phyloP scores from a whole-genome alignment of 345 rosid genomes.

The Salix arbutifolia region DNA sequence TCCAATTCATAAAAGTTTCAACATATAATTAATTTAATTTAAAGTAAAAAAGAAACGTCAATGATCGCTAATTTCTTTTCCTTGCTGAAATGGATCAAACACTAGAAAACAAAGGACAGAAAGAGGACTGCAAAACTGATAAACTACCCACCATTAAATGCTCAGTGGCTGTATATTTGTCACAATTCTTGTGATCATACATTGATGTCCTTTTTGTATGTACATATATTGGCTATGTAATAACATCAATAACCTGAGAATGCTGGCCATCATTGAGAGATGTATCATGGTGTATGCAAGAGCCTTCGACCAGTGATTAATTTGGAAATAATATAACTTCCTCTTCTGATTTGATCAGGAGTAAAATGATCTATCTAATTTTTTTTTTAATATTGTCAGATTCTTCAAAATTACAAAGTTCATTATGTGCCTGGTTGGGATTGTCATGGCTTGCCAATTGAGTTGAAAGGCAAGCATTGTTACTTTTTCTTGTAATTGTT shows the following conservation, averaged over 20 bases:
- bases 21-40: not conserved
- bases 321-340: not conserved
- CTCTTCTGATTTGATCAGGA: not conserved
- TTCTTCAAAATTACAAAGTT: conserved; percentile 86
- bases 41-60: not conserved
- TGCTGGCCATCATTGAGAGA: not conserved
- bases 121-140: not conserved
- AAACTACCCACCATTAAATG: not conserved
- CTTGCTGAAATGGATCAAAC: not conserved
- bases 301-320: not conserved
- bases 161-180: not conserved
- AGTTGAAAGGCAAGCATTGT: conserved; percentile 75
- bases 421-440: conserved; percentile 93
- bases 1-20: not conserved
- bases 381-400: conserved; percentile 39
- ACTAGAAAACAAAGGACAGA: not conserved
- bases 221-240: not conserved
- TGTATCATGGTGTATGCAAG: not conserved
- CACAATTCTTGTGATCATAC: not conserved
- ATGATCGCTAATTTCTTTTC: not conserved
- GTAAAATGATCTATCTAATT: conserved; percentile 3
- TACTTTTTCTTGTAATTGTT: not conserved
- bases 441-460: conserved; percentile 98
- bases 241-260: not conserved
- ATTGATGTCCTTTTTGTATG: not conserved